phyloP scores from a whole-genome alignment of 1,284 basidiomycete genomes.

The Fomitiporia mediterranea region DNA sequence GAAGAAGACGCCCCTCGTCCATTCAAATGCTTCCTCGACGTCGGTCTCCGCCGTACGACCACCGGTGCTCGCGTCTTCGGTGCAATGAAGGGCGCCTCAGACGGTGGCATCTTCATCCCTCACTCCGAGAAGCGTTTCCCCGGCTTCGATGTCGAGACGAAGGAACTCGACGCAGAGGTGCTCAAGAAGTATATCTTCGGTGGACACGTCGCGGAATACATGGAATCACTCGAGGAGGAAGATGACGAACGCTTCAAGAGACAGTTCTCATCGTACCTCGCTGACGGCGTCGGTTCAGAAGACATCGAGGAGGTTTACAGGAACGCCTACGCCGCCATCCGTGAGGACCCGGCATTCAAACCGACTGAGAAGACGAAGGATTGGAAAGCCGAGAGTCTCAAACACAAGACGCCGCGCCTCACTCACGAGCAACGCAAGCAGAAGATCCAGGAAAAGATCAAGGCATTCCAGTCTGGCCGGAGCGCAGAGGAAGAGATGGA shows the following conservation, averaged over 20 bases:
- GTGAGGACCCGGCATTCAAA: conserved; percentile 90
- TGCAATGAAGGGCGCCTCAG: conserved; percentile 98
- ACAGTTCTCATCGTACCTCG: conserved; percentile 95
- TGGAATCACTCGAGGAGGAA: conserved; percentile 99
- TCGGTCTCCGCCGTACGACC: conserved; percentile 96
- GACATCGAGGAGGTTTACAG: conserved; percentile 97
- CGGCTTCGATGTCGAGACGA: conserved; percentile 92
- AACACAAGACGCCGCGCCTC: conserved; percentile 71
- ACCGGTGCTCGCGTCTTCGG: conserved; percentile 98
- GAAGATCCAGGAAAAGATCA: conserved; percentile 79
- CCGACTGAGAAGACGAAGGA: conserved; percentile 89
- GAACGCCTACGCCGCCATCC: conserved; percentile 89
- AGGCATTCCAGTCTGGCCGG: conserved; percentile 72
- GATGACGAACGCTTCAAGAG: conserved; percentile 99
- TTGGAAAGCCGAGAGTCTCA: conserved; percentile 86
- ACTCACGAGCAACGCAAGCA: conserved; percentile 76
- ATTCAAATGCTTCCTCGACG: conserved; percentile 99
- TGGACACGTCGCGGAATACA: conserved; percentile 98
- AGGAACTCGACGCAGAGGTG: conserved; percentile 92
- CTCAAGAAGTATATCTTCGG: conserved; percentile 98
- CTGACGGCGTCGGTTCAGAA: conserved; percentile 92
- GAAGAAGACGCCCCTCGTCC: conserved; percentile 95
- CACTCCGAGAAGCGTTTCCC: conserved; percentile 99
- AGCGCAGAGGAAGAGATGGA: conserved; percentile 42
- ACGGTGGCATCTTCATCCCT: conserved; percentile 97